These are phyloP conservation scores for Panicum hallii DNA, from an alignment of 202 grass and related monocot species.

Conservation along the genomic window DNA sequence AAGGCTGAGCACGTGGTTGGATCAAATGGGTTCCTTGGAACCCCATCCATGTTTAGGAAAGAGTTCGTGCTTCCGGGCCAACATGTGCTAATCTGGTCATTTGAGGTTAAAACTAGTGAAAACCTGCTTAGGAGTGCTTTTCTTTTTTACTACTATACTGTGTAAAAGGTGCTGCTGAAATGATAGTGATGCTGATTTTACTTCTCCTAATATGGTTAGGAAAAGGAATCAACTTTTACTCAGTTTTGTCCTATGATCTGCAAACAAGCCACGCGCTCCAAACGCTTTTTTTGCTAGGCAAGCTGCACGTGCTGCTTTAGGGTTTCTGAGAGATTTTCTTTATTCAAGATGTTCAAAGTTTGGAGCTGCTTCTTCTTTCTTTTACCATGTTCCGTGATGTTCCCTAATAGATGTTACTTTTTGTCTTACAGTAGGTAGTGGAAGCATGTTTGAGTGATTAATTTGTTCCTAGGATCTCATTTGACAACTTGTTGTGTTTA, in stretches of 20 bases:
- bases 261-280: neutral
- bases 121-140: neutral
- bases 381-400: neutral
- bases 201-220: neutral
- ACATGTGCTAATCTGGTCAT: neutral
- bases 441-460: neutral
- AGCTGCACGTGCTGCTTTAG: neutral
- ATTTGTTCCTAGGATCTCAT: slow-evolving; percentile 26
- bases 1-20: neutral
- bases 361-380: neutral
- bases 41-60: neutral
- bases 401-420: neutral
- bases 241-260: neutral
- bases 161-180: neutral
- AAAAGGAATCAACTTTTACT: neutral
- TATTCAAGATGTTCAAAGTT: neutral
- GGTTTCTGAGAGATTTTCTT: neutral
- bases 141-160: neutral
- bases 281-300: neutral
- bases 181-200: neutral
- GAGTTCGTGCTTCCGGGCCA: neutral
- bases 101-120: neutral
- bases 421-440: neutral
- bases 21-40: neutral
- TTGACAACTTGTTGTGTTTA: neutral